A percentile compares a stretch with the other conserved stretches of the same genome.
Evolutionary conservation across 2,329 filamentous ascomycete genomes (phyloP).

Genomic region (Lasiodiplodia sp.): DNA sequence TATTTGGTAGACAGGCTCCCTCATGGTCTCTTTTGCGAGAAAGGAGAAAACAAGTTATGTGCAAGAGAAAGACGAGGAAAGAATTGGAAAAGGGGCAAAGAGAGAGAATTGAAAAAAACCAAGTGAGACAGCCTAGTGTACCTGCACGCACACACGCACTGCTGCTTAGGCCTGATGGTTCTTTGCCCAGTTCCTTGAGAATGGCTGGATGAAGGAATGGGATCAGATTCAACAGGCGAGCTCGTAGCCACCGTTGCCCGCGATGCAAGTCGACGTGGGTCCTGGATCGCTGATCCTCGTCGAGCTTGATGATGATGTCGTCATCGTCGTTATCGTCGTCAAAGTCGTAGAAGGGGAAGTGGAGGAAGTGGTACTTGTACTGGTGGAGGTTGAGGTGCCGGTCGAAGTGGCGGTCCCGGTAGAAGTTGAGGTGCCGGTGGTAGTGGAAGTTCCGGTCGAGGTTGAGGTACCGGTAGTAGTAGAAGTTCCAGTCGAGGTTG

Average conservation of each 20-base stretch:
- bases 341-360: background rate
- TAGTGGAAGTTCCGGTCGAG: background rate
- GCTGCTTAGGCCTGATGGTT: background rate
- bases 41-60: background rate
- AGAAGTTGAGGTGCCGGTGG: background rate
- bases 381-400: background rate
- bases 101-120: background rate
- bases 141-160: background rate
- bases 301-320: background rate
- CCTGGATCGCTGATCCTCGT: background rate
- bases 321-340: background rate
- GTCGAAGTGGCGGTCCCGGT: background rate
- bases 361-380: background rate
- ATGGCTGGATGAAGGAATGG: background rate
- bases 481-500: background rate
- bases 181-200: background rate
- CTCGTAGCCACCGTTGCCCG: background rate
- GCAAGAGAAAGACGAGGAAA: background rate
- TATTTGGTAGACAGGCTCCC: background rate
- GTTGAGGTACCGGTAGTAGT: background rate
- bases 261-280: background rate
- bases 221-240: background rate
- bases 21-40: background rate
- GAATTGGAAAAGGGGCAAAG: background rate
- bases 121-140: background rate